phyloP scores from a whole-genome alignment of 1,284 basidiomycete species.

The Irpex rosettiformis region DNA sequence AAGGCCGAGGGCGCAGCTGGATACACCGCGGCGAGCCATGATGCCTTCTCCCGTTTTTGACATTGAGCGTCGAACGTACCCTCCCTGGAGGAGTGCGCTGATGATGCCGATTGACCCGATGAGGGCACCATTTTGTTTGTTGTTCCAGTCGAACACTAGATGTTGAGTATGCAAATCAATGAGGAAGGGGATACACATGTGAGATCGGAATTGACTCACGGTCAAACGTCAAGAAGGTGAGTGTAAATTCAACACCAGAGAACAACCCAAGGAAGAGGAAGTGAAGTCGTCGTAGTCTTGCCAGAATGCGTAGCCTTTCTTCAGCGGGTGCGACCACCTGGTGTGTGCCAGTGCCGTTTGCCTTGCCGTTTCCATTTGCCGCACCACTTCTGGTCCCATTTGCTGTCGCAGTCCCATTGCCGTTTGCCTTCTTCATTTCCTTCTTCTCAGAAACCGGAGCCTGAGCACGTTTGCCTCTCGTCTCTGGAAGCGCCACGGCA shows the following conservation, averaged over 20 bases:
- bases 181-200: no score
- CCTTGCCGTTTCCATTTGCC: constrained; percentile 2
- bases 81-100: constrained; percentile 84
- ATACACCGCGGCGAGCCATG: constrained; percentile 77
- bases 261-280: constrained; percentile 85
- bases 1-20: constrained; percentile 68
- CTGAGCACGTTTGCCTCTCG: constrained; percentile 45
- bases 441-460: constrained; percentile 14
- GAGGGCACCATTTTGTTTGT: constrained; percentile 84
- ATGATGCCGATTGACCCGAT: constrained; percentile 87
- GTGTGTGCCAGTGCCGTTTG: constrained; percentile 16
- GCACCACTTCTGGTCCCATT: constrained; percentile 18
- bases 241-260: constrained; percentile 89
- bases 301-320: constrained; percentile 49
- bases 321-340: constrained; percentile 11
- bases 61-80: constrained; percentile 80
- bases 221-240: constrained; percentile 88
- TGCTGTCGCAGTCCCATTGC: constrained; percentile 12
- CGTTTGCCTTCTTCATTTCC: constrained; percentile 24
- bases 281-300: constrained; percentile 62
- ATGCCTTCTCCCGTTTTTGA: constrained; percentile 69
- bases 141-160: constrained; percentile 83
- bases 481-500: constrained; percentile 74
- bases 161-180: not conserved
- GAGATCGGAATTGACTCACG: no score